A percentile compares a stretch with the other conserved stretches of the same genome.
Conservation (phyloP, 371 early-diverging fungal species). For the Funneliformis caledonium region DNA sequence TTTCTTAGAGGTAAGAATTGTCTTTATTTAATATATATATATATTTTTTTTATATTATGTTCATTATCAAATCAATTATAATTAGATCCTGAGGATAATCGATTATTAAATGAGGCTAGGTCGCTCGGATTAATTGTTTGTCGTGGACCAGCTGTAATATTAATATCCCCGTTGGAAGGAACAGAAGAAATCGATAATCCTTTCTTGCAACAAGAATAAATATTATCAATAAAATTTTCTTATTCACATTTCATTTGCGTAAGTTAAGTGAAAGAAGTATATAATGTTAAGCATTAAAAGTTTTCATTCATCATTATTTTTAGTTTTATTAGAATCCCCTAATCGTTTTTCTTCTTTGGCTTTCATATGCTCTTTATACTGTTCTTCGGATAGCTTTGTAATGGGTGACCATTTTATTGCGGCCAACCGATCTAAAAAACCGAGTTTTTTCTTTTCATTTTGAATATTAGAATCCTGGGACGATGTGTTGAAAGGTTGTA, state of each 20-base stretch:
- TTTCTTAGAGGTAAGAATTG: constrained; percentile 65
- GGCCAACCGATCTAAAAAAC: background rate
- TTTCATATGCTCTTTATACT: background rate
- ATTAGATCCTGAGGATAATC: constrained; percentile 72
- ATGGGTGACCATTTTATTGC: constrained; percentile 7
- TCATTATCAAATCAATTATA: background rate
- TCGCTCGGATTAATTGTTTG: constrained; percentile 87
- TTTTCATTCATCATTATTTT: background rate
- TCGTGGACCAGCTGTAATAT: constrained; percentile 87
- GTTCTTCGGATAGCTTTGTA: constrained; percentile 11
- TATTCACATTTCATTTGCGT: too few species aligned
- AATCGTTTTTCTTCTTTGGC: background rate
- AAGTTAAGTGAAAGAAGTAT: too few species aligned
- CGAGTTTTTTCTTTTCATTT: background rate
- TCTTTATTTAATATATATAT: background rate
- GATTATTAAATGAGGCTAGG: constrained; percentile 69
- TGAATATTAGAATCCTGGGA: background rate
- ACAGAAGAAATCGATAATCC: constrained; percentile 92
- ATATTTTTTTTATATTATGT: background rate
- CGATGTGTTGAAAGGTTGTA: constrained; percentile 23
- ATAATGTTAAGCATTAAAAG: background rate
- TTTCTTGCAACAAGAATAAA: constrained; percentile 60
- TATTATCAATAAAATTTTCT: background rate
- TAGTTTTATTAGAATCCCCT: background rate
- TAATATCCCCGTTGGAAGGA: constrained; percentile 92